phyloP scores from a whole-genome alignment of 2,329 filamentous ascomycete genomes.

The Claviceps sp. region DNA sequence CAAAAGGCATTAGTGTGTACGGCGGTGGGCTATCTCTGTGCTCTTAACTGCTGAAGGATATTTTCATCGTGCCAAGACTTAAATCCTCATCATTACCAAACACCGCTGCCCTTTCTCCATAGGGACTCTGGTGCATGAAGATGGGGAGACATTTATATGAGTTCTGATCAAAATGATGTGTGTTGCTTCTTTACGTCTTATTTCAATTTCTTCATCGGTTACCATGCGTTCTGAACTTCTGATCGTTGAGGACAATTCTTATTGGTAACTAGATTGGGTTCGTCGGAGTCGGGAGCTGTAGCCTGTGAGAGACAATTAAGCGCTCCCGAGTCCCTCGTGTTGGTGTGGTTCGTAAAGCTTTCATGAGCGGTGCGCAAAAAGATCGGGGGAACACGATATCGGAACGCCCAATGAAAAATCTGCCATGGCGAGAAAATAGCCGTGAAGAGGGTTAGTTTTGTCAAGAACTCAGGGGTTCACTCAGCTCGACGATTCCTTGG shows the following conservation, averaged over 20 bases:
- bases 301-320: too few species aligned
- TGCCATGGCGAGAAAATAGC: neutral
- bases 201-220: neutral
- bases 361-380: neutral
- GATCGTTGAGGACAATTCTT: too few species aligned
- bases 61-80: conserved; percentile 41
- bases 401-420: neutral
- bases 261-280: too few species aligned
- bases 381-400: neutral
- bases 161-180: neutral
- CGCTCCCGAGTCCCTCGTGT: too few species aligned
- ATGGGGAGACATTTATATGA: conserved; percentile 30
- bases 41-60: conserved; percentile 43
- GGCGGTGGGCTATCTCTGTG: conserved; percentile 38
- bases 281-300: too few species aligned
- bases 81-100: conserved; percentile 45
- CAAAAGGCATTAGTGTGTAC: conserved; percentile 47
- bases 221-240: too few species aligned
- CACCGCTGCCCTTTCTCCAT: conserved; percentile 29
- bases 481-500: too few species aligned
- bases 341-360: too few species aligned
- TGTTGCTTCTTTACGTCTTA: neutral
- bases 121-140: conserved; percentile 42
- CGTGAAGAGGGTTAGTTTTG: neutral
- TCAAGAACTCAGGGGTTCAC: too few species aligned